phyloP scores from a whole-genome alignment of 441 rosid genomes.

The Syzygium syzygioides region DNA sequence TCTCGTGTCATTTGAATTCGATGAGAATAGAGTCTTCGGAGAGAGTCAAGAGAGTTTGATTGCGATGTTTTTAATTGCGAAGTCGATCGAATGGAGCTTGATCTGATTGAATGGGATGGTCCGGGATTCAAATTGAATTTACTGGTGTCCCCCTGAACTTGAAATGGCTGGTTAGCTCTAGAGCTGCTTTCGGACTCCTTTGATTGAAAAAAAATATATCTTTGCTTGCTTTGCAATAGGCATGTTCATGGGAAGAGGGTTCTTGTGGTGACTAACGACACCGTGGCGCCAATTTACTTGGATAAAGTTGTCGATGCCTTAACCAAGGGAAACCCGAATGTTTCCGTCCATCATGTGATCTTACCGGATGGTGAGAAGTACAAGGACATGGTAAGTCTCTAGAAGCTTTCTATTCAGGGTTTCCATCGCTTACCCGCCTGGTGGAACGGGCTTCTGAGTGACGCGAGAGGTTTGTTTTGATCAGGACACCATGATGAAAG shows the following conservation, averaged over 20 bases:
- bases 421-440: neutral
- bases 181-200: neutral
- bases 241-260: slow-evolving; percentile 96
- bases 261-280: slow-evolving; percentile 80
- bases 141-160: neutral
- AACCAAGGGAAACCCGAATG: slow-evolving; percentile 72
- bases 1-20: neutral
- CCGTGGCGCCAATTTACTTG: slow-evolving; percentile 66
- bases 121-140: neutral
- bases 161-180: neutral
- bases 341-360: slow-evolving; percentile 74
- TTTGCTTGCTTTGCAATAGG: slow-evolving; percentile 25
- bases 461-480: neutral
- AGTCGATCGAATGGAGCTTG: neutral
- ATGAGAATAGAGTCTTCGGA: neutral
- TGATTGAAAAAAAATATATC: neutral
- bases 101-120: neutral
- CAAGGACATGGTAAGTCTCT: slow-evolving; percentile 65
- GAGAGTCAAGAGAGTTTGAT: neutral
- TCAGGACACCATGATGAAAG: slow-evolving; percentile 84
- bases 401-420: neutral
- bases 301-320: slow-evolving; percentile 77
- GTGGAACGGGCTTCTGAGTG: neutral
- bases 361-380: slow-evolving; percentile 91
- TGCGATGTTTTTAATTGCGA: neutral